A percentile compares a stretch with the other conserved stretches of the same genome.
phyloP scores from a whole-genome alignment of 441 rosid genomes.

The Mallotus japonicus region DNA sequence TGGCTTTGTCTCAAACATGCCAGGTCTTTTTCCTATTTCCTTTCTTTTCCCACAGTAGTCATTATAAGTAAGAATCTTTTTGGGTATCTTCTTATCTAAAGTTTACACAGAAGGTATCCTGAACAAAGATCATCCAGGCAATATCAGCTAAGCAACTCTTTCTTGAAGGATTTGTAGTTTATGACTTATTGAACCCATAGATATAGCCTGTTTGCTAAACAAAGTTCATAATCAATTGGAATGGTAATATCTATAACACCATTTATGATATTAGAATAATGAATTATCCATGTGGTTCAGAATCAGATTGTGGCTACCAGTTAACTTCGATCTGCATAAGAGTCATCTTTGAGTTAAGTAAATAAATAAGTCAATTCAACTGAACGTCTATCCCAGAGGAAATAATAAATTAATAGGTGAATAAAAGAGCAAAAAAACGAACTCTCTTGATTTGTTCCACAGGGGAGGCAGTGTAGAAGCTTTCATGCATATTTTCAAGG shows the following conservation, averaged over 20 bases:
- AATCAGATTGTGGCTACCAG: background rate
- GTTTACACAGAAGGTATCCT: background rate
- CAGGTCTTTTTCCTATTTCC: constrained; percentile 43
- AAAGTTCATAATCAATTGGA: constrained; percentile 4
- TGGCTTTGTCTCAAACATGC: constrained; percentile 95
- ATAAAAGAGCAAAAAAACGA: background rate
- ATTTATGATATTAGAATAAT: background rate
- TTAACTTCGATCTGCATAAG: constrained; percentile 3
- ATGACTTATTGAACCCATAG: background rate
- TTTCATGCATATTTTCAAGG: background rate
- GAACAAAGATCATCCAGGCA: background rate
- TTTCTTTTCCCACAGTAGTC: background rate
- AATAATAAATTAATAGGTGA: background rate
- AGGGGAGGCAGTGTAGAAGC: background rate
- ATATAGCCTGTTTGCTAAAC: background rate
- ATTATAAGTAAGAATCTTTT: constrained; percentile 7
- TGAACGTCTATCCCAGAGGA: background rate
- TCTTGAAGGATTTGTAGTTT: background rate
- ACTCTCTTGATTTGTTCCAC: background rate
- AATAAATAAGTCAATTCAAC: background rate
- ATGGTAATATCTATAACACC: background rate
- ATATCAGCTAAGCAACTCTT: background rate
- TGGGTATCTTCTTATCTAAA: background rate
- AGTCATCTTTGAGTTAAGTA: background rate
- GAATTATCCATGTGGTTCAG: constrained; percentile 5